phyloP scores from a whole-genome alignment of 305 asterid genomes.

The Solanum aculeatissimum region DNA sequence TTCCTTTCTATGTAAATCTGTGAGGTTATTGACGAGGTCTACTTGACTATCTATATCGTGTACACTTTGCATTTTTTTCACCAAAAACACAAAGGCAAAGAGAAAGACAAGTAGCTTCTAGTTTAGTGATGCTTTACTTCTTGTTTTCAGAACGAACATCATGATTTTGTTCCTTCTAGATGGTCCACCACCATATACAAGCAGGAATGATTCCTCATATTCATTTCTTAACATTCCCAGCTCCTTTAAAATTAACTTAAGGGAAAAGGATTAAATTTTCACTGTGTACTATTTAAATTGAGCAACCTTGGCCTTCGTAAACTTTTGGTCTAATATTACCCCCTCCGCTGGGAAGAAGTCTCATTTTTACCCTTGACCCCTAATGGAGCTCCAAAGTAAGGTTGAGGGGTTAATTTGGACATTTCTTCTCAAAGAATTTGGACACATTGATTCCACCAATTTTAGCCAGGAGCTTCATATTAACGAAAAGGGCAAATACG shows the following conservation, averaged over 20 bases:
- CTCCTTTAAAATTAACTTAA: not conserved
- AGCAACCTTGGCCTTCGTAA: not conserved
- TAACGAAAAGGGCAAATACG: not conserved
- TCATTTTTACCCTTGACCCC: not conserved
- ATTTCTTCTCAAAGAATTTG: not conserved
- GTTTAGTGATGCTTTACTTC: not conserved
- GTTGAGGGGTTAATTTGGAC: not conserved
- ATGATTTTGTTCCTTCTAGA: not conserved
- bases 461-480: not conserved
- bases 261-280: not conserved
- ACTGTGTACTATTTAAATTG: not conserved
- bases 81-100: not conserved
- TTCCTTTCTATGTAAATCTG: not conserved
- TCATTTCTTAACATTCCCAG: not conserved
- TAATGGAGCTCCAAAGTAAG: not conserved
- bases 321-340: not conserved
- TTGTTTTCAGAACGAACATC: not conserved
- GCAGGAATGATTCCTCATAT: not conserved
- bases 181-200: not conserved
- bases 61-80: not conserved
- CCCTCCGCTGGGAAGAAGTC: not conserved
- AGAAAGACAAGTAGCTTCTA: not conserved
- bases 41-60: not conserved
- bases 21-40: not conserved
- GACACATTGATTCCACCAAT: not conserved